Percentiles rank a stretch among this genome's conserved stretches.
These are phyloP conservation scores for Isoetes taiwanensis DNA, from an alignment of 75 land plant species.

Conservation along the genomic window DNA sequence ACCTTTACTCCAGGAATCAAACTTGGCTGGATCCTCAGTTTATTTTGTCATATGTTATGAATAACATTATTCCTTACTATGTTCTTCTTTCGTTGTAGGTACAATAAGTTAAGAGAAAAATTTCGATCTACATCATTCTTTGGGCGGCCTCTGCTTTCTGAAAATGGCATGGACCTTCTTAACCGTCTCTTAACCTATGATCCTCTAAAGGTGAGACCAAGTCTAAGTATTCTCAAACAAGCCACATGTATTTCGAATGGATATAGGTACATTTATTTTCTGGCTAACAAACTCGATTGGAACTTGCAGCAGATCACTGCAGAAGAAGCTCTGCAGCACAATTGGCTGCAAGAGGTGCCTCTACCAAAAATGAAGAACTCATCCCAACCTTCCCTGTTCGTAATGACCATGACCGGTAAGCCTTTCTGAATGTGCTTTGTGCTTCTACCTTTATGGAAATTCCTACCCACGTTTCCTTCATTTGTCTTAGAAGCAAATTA, in stretches of 20 bases:
- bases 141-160: constrained; percentile 79
- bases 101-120: constrained; percentile 77
- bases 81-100: constrained; percentile 27
- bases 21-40: too few relatives aligned
- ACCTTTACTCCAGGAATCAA: too few relatives aligned
- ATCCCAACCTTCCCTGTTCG: constrained; percentile 96
- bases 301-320: constrained; percentile 93
- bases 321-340: constrained; percentile 82
- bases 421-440: neutral
- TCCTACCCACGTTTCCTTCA: too few relatives aligned
- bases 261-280: too few relatives aligned
- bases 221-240: too few relatives aligned
- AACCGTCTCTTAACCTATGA: constrained; percentile 84
- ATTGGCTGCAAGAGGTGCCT: constrained; percentile 90
- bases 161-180: constrained; percentile 83
- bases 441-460: neutral
- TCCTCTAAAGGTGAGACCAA: constrained; percentile 54
- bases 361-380: constrained; percentile 77
- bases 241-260: too few relatives aligned
- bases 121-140: constrained; percentile 83
- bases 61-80: neutral
- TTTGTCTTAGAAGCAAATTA: too few relatives aligned
- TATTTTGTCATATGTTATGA: too few relatives aligned
- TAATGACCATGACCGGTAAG: constrained; percentile 78
- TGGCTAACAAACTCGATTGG: too few relatives aligned